A percentile compares a stretch with the other conserved stretches of the same genome.
phyloP scores from a whole-genome alignment of 805 yeast species.

The Saturnispora besseyi region DNA sequence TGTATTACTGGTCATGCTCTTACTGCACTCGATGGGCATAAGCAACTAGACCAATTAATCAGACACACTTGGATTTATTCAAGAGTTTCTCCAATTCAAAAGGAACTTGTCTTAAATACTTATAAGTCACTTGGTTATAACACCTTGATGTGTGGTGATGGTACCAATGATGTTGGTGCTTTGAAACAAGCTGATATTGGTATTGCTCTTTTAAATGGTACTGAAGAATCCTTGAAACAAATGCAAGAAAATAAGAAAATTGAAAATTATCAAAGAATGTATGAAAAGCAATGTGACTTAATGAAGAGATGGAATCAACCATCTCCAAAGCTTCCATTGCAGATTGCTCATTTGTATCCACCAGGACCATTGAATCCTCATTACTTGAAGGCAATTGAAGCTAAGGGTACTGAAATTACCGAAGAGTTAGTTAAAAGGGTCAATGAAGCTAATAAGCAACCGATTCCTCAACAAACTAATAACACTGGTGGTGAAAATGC shows the following conservation, averaged over 20 bases:
- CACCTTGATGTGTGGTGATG: conserved; percentile 99
- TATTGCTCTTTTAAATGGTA: conserved; percentile 94
- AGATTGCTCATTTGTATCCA: conserved; percentile 92
- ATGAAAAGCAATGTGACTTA: conserved; percentile 75
- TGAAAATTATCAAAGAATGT: conserved; percentile 55
- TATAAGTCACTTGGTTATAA: conserved; percentile 83
- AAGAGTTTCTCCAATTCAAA: conserved; percentile 93
- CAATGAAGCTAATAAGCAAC: conserved; percentile 34
- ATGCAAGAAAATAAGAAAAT: conserved; percentile 71
- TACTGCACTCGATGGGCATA: conserved; percentile 52
- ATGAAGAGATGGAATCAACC: conserved; percentile 78
- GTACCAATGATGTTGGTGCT: conserved; percentile 99
- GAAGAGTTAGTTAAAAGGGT: conserved; percentile 61
- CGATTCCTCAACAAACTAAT: conserved; percentile 22
- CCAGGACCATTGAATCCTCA: conserved; percentile 91
- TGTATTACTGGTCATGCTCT: conserved; percentile 93
- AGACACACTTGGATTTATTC: conserved; percentile 96
- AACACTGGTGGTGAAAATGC: conserved; percentile 26
- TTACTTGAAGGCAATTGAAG: conserved; percentile 77
- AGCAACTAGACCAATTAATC: conserved; percentile 62
- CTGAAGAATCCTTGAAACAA: conserved; percentile 87
- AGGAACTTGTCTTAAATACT: conserved; percentile 79
- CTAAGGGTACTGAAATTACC: conserved; percentile 71
- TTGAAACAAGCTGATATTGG: conserved; percentile 97
- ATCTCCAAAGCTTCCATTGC: conserved; percentile 70